phyloP scores from a whole-genome alignment of 2,329 filamentous ascomycete genomes.

The Alternaria angustiovoidea region DNA sequence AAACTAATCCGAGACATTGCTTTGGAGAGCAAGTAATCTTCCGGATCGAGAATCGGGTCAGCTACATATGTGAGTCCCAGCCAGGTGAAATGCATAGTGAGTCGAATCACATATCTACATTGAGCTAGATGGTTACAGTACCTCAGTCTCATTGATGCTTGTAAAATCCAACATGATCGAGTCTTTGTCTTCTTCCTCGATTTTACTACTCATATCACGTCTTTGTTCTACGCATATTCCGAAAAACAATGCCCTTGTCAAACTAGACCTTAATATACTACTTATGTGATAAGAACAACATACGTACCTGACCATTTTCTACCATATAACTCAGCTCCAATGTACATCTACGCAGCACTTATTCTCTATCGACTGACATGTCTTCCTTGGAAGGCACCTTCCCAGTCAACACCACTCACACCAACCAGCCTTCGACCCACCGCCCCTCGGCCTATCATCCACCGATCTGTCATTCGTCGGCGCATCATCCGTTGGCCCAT shows the following conservation, averaged over 20 bases:
- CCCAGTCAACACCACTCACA: neutral
- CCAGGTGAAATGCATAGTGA: neutral
- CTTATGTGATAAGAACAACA: neutral
- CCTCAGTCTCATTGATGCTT: neutral
- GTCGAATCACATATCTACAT: neutral
- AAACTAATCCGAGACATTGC: no score
- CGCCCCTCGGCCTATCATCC: neutral
- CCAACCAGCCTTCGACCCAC: neutral
- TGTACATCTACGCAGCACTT: neutral
- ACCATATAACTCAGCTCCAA: neutral
- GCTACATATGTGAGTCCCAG: no score
- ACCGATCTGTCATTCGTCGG: neutral
- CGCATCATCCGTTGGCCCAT: neutral
- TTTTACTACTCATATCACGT: neutral
- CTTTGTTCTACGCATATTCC: neutral
- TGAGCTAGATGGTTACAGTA: neutral
- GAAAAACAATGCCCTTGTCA: neutral
- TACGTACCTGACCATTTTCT: neutral
- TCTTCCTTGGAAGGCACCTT: neutral
- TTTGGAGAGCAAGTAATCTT: no score
- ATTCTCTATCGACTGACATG: neutral
- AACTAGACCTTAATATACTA: neutral
- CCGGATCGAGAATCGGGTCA: no score
- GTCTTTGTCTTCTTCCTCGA: neutral
- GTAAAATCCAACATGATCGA: neutral